These are phyloP conservation scores for Saturnispora gosingensis DNA, from an alignment of 805 yeast genomes.

Conservation along the genomic window DNA sequence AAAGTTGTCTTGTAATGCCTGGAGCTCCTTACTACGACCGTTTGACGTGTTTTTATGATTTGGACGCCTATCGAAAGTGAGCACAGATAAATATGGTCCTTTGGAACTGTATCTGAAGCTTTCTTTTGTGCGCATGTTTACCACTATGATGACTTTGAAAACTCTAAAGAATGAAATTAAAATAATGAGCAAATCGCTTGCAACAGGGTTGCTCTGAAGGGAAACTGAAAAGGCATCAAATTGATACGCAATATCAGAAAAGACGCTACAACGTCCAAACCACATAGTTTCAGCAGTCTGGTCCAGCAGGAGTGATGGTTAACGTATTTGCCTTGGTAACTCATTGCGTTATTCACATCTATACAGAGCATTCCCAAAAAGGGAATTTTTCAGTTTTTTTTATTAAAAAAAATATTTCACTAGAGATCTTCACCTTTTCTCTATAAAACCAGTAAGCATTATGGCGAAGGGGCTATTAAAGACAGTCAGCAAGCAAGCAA, in stretches of 20 bases:
- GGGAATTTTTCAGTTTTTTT: neutral
- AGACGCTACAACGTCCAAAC: neutral
- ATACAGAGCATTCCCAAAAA: neutral
- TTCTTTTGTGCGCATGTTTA: neutral
- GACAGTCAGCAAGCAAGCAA: conserved; percentile 42
- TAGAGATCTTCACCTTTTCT: neutral
- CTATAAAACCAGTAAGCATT: conserved; percentile 18
- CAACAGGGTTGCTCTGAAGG: neutral
- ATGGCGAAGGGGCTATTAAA: conserved; percentile 57
- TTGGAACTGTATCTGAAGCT: neutral
- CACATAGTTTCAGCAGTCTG: neutral
- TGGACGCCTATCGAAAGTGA: neutral
- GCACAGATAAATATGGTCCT: neutral
- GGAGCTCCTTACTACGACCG: neutral
- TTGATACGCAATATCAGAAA: neutral
- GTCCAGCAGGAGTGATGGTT: neutral
- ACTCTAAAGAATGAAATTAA: neutral
- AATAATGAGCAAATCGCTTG: neutral
- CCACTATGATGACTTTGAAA: neutral
- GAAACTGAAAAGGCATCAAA: neutral
- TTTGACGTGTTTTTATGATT: neutral
- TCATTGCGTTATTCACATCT: neutral
- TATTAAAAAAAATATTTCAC: neutral
- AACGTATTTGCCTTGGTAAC: neutral
- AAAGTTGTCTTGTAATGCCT: neutral